Conservation (phyloP, 257 asterid genomes). For the Apocynum venetum region DNA sequence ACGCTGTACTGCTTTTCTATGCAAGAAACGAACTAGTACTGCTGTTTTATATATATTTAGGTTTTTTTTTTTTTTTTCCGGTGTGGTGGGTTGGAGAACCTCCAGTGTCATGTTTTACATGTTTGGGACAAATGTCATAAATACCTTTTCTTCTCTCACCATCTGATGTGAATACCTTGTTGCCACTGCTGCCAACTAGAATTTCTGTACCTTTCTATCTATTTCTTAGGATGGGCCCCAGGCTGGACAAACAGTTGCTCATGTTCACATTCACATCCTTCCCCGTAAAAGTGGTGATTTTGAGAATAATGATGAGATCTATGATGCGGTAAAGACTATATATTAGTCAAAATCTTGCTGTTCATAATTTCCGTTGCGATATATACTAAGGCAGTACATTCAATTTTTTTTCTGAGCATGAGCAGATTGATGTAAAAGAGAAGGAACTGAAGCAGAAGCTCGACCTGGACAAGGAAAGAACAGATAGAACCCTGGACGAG, state of each 20-base stretch:
- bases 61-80: neutral
- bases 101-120: neutral
- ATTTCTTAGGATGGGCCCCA: conserved; percentile 75
- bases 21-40: neutral
- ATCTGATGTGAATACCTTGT: neutral
- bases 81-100: neutral
- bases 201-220: neutral
- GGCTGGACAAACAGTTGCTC: conserved; percentile 92
- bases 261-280: conserved; percentile 79
- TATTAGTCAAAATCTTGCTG: neutral
- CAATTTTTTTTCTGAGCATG: neutral
- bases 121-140: neutral
- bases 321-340: conserved; percentile 71
- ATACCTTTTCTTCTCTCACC: neutral
- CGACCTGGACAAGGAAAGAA: conserved; percentile 84
- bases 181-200: neutral
- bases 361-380: neutral
- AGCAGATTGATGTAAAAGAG: conserved; percentile 80
- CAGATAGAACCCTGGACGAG: conserved; percentile 78
- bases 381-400: conserved; percentile 6
- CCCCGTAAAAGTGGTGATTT: conserved; percentile 83
- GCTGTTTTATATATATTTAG: neutral
- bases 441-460: conserved; percentile 77
- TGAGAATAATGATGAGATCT: conserved; percentile 77
- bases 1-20: neutral